Percentiles rank a stretch among this genome's conserved stretches.
Evolutionary conservation across 805 yeast genomes (phyloP).

Genomic region (Metschnikowia kofuensis): DNA sequence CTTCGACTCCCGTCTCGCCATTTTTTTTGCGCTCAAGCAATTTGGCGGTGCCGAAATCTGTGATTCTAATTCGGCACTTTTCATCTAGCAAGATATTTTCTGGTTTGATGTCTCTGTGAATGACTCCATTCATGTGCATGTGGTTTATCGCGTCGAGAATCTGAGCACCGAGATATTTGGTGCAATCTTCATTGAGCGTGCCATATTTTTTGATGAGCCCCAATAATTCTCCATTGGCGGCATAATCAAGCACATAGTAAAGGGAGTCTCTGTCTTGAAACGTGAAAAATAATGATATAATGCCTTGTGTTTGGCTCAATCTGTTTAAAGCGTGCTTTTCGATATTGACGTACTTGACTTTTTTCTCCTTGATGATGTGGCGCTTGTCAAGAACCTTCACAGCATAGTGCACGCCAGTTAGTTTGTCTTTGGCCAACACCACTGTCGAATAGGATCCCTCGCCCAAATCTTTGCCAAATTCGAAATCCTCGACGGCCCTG

Average conservation of each 20-base stretch:
- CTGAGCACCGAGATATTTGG: slow-evolving; percentile 69
- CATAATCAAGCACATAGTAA: slow-evolving; percentile 75
- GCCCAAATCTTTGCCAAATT: slow-evolving; percentile 41
- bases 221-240: slow-evolving; percentile 74
- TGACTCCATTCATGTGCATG: slow-evolving; percentile 72
- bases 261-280: slow-evolving; percentile 74
- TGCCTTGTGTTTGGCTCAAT: slow-evolving; percentile 57
- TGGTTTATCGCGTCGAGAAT: slow-evolving; percentile 67
- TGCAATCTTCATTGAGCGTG: slow-evolving; percentile 67
- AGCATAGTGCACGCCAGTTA: slow-evolving; percentile 61
- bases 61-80: slow-evolving; percentile 60
- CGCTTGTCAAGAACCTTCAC: slow-evolving; percentile 73
- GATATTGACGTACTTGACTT: slow-evolving; percentile 79
- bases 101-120: slow-evolving; percentile 82
- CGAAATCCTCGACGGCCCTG: slow-evolving; percentile 39
- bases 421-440: slow-evolving; percentile 46
- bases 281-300: slow-evolving; percentile 69
- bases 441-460: slow-evolving; percentile 48
- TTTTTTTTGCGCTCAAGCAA: slow-evolving; percentile 52
- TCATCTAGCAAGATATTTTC: slow-evolving; percentile 71
- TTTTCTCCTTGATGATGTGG: slow-evolving; percentile 76
- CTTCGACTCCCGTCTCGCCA: slow-evolving; percentile 30
- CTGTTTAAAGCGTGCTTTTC: slow-evolving; percentile 79
- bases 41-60: slow-evolving; percentile 86
- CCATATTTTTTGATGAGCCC: slow-evolving; percentile 65